Evolutionary conservation across 495 filamentous ascomycete genomes (phyloP).

Genomic region (Ascodesmis nigricans): DNA sequence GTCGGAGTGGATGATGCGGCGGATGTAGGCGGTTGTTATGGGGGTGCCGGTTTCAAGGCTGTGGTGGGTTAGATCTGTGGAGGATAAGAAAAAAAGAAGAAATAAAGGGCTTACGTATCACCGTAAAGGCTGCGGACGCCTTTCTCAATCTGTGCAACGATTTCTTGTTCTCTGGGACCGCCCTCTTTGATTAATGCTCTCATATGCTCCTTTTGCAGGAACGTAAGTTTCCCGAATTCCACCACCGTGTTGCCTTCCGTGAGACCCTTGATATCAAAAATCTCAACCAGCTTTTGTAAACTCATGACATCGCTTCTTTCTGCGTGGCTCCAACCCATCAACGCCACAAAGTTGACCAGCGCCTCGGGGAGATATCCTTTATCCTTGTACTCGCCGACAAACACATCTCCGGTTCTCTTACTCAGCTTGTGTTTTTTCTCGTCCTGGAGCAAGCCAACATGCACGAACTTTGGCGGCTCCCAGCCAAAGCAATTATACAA

Average conservation of each 20-base stretch:
- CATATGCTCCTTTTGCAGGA: conserved; percentile 55
- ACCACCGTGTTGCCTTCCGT: conserved; percentile 79
- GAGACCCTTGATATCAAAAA: conserved; percentile 56
- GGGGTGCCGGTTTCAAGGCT: conserved; percentile 9
- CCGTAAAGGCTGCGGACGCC: conserved; percentile 17
- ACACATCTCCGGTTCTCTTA: conserved; percentile 56
- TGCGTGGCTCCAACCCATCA: conserved; percentile 68
- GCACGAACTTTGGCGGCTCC: conserved; percentile 62
- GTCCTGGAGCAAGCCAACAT: conserved; percentile 71
- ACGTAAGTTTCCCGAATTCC: conserved; percentile 54
- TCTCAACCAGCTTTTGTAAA: conserved; percentile 39
- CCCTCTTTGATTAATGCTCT: conserved; percentile 17
- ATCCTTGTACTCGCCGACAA: conserved; percentile 45
- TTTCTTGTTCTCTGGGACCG: conserved; percentile 12
- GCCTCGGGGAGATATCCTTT: conserved; percentile 48
- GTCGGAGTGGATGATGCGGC: conserved; percentile 35
- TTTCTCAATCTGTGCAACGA: conserved; percentile 20
- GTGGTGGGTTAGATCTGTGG: conserved; percentile 5
- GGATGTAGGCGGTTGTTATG: conserved; percentile 24
- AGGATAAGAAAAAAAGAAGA: conserved; percentile 4
- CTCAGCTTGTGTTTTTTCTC: conserved; percentile 60
- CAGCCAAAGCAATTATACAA: conserved; percentile 80
- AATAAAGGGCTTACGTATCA: conserved; percentile 13
- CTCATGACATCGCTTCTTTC: conserved; percentile 41
- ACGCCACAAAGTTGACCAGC: conserved; percentile 60